Evolutionary conservation across 768 basidiomycete species (phyloP).

Genomic region (Mycena amicta): DNA sequence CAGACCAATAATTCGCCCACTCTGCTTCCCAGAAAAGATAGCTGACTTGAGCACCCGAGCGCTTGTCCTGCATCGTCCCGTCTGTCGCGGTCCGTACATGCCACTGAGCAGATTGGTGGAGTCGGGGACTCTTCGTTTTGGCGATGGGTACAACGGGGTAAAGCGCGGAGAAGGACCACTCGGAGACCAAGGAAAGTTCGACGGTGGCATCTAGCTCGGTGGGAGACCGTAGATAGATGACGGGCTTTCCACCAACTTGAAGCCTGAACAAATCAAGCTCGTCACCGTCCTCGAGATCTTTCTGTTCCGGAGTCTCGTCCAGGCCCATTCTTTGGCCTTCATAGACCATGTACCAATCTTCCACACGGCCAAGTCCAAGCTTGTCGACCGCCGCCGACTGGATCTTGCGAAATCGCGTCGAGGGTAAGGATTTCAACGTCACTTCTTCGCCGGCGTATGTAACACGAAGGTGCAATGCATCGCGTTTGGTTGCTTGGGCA

Average conservation of each 20-base stretch:
- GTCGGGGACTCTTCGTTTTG: not conserved
- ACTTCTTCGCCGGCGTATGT: not conserved
- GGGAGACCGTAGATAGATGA: conserved; percentile 10
- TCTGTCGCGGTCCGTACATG: conserved; percentile 4
- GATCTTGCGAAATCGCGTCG: not conserved
- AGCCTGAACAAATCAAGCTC: not conserved
- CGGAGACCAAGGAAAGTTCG: conserved; percentile 1
- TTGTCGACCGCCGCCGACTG: not conserved
- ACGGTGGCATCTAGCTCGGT: not conserved
- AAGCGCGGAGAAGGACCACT: conserved; percentile 7
- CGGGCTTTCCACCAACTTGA: conserved; percentile 1
- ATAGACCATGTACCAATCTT: not conserved
- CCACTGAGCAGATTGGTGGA: not conserved
- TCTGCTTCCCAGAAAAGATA: conserved; percentile 46
- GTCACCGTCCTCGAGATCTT: not conserved
- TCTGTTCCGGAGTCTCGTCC: not conserved
- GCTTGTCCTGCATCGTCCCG: conserved; percentile 33
- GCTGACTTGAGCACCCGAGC: conserved; percentile 30
- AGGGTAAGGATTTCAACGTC: not conserved
- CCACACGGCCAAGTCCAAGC: not conserved
- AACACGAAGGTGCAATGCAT: not conserved
- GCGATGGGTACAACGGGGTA: not conserved
- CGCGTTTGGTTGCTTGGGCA: not conserved
- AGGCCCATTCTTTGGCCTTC: not conserved
- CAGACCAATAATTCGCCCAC: conserved; percentile 23